A percentile compares a stretch with the other conserved stretches of the same genome.
phyloP scores from a whole-genome alignment of 805 yeast species.

The Komagataella pseudopastoris region DNA sequence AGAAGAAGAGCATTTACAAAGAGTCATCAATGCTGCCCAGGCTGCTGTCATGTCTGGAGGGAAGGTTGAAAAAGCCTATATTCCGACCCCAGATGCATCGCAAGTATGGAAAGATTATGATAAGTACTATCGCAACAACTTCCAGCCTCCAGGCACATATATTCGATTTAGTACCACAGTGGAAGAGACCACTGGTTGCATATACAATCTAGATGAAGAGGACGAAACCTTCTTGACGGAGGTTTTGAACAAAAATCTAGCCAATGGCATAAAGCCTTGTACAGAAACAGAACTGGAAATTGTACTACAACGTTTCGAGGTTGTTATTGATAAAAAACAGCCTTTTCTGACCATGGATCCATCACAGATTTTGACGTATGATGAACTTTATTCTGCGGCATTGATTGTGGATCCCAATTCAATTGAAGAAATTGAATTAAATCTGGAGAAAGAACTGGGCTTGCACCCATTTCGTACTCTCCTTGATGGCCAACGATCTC shows the following conservation, averaged over 20 bases:
- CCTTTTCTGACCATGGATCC: slow-evolving; percentile 87
- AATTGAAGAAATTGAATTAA: slow-evolving; percentile 42
- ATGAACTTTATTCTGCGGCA: slow-evolving; percentile 49
- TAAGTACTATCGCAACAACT: slow-evolving; percentile 55
- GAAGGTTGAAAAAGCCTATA: slow-evolving; percentile 47
- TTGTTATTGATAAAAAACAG: slow-evolving; percentile 63
- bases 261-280: slow-evolving; percentile 22
- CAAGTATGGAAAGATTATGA: slow-evolving; percentile 66
- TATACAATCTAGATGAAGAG: slow-evolving; percentile 80
- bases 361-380: slow-evolving; percentile 51
- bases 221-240: slow-evolving; percentile 58
- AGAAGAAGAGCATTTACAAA: slow-evolving; percentile 90
- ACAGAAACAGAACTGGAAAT: slow-evolving; percentile 81
- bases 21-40: slow-evolving; percentile 72
- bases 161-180: slow-evolving; percentile 88
- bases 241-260: slow-evolving; percentile 20
- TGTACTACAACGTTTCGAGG: slow-evolving; percentile 61
- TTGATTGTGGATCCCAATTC: slow-evolving; percentile 29
- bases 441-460: slow-evolving; percentile 40
- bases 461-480: slow-evolving; percentile 44
- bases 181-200: slow-evolving; percentile 84
- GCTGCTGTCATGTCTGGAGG: slow-evolving; percentile 42
- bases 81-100: slow-evolving; percentile 96
- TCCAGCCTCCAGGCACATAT: slow-evolving; percentile 62
- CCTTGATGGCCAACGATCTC: slow-evolving; percentile 32